A percentile compares a stretch with the other conserved stretches of the same genome.
These are phyloP conservation scores for Fusarium sp. DNA, from an alignment of 2,329 filamentous ascomycete species.

Conservation along the genomic window DNA sequence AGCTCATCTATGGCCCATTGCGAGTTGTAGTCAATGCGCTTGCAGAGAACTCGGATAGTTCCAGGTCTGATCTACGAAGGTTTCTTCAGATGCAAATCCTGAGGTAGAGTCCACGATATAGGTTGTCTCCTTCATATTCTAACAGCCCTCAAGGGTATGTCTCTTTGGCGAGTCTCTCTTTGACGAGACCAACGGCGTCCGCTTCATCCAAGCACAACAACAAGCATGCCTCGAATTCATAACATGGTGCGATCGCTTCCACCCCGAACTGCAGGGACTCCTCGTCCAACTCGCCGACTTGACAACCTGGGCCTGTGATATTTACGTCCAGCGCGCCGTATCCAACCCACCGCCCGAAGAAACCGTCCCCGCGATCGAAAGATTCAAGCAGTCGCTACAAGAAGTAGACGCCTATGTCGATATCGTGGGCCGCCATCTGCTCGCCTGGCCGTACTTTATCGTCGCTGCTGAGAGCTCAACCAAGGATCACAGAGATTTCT, in stretches of 20 bases:
- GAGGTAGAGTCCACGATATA: neutral
- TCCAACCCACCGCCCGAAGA: slow-evolving; percentile 26
- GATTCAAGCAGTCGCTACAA: slow-evolving; percentile 26
- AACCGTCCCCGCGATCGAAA: slow-evolving; percentile 27
- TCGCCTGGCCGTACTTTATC: slow-evolving; percentile 39
- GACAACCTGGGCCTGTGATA: slow-evolving; percentile 33
- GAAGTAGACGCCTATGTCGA: slow-evolving; percentile 34
- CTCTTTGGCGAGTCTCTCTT: slow-evolving; percentile 37
- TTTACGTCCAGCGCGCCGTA: slow-evolving; percentile 36
- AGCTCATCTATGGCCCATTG: slow-evolving; percentile 31
- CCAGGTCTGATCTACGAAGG: slow-evolving; percentile 24
- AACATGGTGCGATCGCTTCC: slow-evolving; percentile 34
- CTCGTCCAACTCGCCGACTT: slow-evolving; percentile 29
- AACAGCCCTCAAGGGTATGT: slow-evolving; percentile 17
- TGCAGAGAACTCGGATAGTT: neutral
- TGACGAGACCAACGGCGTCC: slow-evolving; percentile 31
- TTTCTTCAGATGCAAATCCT: slow-evolving; percentile 38
- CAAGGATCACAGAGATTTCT: slow-evolving; percentile 31
- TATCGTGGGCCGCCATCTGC: slow-evolving; percentile 31
- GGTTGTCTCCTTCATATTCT: accelerated
- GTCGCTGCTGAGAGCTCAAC: slow-evolving; percentile 38
- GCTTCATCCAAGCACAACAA: slow-evolving; percentile 35
- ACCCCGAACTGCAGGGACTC: slow-evolving; percentile 31
- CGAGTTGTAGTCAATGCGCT: slow-evolving; percentile 31
- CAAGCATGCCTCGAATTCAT: slow-evolving; percentile 37